Conservation (phyloP, 2,329 filamentous ascomycete species). For the Pseudogymnoascus sp. region DNA sequence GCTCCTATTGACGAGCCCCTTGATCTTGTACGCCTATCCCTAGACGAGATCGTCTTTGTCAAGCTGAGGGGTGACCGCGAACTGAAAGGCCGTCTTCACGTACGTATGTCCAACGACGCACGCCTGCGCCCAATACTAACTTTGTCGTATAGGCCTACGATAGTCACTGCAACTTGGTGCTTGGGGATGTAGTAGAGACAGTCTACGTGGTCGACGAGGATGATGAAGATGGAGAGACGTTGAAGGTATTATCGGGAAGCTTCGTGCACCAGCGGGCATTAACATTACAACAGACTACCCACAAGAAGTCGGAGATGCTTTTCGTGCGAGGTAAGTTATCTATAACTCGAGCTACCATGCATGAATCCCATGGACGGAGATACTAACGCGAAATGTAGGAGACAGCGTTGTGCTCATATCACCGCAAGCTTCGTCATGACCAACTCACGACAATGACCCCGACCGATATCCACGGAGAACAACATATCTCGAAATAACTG, state of each 20-base stretch:
- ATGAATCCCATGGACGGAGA: background rate
- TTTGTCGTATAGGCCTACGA: constrained; percentile 70
- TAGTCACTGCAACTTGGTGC: constrained; percentile 92
- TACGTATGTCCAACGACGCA: constrained; percentile 39
- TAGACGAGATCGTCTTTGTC: constrained; percentile 95
- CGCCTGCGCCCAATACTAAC: constrained; percentile 17
- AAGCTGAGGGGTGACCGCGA: constrained; percentile 94
- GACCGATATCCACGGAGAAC: background rate
- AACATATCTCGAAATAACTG: constrained; percentile 5
- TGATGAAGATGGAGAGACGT: constrained; percentile 67
- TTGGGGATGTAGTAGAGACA: constrained; percentile 95
- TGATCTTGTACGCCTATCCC: constrained; percentile 85
- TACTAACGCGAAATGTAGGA: constrained; percentile 38
- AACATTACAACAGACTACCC: constrained; percentile 60
- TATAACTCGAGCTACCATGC: constrained; percentile 7
- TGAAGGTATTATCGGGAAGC: constrained; percentile 49
- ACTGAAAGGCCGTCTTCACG: constrained; percentile 89
- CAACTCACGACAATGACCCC: background rate
- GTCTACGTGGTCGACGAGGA: constrained; percentile 90
- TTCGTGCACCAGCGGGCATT: background rate
- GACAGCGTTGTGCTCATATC: constrained; percentile 69
- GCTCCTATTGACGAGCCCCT: constrained; percentile 80
- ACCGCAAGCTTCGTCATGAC: constrained; percentile 34
- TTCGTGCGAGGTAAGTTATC: constrained; percentile 77
- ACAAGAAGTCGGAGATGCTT: constrained; percentile 97